Evolutionary conservation across 225 moss, liverwort and hornwort genomes (phyloP).

Genomic region (Pseudoscleropodium purum): DNA sequence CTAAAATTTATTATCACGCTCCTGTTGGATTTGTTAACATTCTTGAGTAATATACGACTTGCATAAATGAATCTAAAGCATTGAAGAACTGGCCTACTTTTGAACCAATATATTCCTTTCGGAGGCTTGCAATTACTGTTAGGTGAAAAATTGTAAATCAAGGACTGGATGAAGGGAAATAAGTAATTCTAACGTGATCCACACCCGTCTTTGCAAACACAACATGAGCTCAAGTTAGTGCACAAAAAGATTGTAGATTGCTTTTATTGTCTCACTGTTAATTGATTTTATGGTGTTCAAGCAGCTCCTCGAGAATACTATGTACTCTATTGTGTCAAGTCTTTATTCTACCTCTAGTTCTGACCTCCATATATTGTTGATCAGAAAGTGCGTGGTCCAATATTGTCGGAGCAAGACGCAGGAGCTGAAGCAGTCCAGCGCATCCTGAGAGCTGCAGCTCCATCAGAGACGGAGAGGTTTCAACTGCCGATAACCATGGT

Average conservation of each 20-base stretch:
- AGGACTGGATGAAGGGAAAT: neutral
- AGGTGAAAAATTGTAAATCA: neutral
- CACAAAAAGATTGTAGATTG: neutral
- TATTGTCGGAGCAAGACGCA: slow-evolving; percentile 46
- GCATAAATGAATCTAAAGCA: neutral
- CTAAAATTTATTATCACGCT: neutral
- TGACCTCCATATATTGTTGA: neutral
- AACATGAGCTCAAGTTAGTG: neutral
- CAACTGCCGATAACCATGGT: slow-evolving; percentile 65
- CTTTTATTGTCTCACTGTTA: neutral
- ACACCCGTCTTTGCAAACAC: neutral
- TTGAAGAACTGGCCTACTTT: neutral
- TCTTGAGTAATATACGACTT: neutral
- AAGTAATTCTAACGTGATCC: neutral
- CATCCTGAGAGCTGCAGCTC: slow-evolving; percentile 51
- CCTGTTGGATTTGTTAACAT: neutral
- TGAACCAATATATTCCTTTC: neutral
- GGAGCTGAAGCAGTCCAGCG: slow-evolving; percentile 46
- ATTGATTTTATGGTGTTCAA: neutral
- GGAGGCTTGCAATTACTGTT: neutral
- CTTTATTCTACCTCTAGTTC: neutral
- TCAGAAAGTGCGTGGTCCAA: slow-evolving; percentile 67
- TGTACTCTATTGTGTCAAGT: neutral
- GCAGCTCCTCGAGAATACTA: neutral
- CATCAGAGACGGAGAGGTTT: slow-evolving; percentile 71